phyloP scores from a whole-genome alignment of 257 asterid species.

The Nicotiana tabacum region DNA sequence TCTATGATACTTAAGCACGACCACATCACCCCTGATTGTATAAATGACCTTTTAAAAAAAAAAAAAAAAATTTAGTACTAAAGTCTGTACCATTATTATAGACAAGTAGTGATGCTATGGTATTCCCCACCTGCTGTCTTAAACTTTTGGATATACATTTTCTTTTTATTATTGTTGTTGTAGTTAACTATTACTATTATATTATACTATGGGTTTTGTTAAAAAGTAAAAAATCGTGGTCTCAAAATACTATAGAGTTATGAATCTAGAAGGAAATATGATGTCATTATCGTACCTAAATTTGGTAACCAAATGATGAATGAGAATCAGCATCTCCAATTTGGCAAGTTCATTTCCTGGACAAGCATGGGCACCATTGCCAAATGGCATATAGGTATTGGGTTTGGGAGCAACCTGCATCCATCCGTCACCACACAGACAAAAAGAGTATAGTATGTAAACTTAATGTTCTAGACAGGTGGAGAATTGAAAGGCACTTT shows the following conservation, averaged over 20 bases:
- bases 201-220: neutral
- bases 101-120: neutral
- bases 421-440: constrained; percentile 25
- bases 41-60: neutral
- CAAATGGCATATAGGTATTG: constrained; percentile 90
- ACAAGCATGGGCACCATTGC: constrained; percentile 86
- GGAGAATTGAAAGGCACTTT: neutral
- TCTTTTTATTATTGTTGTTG: neutral
- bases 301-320: constrained; percentile 65
- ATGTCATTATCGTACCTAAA: constrained; percentile 42
- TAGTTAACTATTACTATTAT: neutral
- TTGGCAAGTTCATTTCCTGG: constrained; percentile 92
- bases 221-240: neutral
- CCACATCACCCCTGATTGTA: neutral
- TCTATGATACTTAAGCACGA: neutral
- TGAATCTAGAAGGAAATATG: neutral
- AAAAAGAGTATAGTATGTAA: neutral
- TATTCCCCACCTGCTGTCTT: neutral
- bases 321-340: constrained; percentile 61
- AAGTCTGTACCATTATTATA: neutral
- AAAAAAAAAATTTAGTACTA: neutral
- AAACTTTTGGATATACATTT: neutral
- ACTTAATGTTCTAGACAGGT: constrained; percentile 20
- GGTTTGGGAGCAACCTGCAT: constrained; percentile 67
- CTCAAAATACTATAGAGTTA: neutral